phyloP scores from a whole-genome alignment of 1,284 basidiomycete genomes.

The Tausonia pullulans region DNA sequence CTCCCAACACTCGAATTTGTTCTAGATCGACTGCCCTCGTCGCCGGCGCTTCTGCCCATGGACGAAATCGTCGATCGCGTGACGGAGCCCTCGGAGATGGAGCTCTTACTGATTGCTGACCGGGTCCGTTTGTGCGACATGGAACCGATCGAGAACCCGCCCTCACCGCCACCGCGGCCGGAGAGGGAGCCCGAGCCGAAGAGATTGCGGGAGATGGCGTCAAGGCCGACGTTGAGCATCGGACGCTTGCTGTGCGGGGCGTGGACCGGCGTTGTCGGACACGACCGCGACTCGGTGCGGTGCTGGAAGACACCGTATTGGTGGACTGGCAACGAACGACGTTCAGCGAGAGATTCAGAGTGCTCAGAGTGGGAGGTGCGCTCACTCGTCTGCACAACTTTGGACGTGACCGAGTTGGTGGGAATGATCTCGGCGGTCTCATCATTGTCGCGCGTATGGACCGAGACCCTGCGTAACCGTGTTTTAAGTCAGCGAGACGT shows the following conservation, averaged over 20 bases:
- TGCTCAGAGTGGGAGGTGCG: constrained; percentile 16
- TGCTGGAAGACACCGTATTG: constrained; percentile 78
- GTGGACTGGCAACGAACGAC: constrained; percentile 47
- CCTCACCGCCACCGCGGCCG: constrained; percentile 18
- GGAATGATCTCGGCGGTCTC: constrained; percentile 79
- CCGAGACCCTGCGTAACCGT: constrained; percentile 39
- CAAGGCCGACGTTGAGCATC: constrained; percentile 56
- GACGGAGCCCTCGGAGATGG: not conserved
- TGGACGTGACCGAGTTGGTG: constrained; percentile 53
- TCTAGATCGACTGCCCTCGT: not conserved
- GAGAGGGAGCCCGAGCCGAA: constrained; percentile 29
- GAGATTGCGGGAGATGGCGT: constrained; percentile 54
- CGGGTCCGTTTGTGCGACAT: constrained; percentile 11
- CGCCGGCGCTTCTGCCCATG: constrained; percentile 9
- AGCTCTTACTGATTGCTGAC: constrained; percentile 7
- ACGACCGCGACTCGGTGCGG: constrained; percentile 57
- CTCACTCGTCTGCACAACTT: constrained; percentile 68
- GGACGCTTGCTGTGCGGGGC: constrained; percentile 54
- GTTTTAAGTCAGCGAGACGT: no score
- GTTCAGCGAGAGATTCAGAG: constrained; percentile 8
- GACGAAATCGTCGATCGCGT: constrained; percentile 14
- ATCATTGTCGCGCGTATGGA: constrained; percentile 53
- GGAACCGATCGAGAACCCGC: not conserved
- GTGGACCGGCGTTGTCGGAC: constrained; percentile 63
- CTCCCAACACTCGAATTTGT: not conserved